Conservation (phyloP, 768 basidiomycete genomes). For the Tricholoma saponaceum region DNA sequence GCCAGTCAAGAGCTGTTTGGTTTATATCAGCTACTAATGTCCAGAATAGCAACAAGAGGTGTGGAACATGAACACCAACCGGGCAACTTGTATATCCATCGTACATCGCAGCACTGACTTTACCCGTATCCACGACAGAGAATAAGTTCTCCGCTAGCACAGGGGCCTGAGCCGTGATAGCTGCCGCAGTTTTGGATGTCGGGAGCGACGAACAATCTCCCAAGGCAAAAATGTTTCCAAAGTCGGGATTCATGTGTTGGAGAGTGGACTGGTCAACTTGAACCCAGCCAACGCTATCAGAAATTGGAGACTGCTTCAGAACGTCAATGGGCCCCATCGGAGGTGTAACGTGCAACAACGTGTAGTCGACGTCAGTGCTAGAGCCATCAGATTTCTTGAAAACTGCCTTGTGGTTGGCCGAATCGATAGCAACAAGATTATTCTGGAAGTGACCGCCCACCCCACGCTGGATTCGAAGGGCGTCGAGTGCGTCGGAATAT, state of each 20-base stretch:
- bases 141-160: conserved; percentile 87
- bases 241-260: conserved; percentile 78
- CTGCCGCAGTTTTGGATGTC: conserved; percentile 95
- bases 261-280: conserved; percentile 78
- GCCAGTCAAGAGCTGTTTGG: conserved; percentile 64
- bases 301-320: conserved; percentile 72
- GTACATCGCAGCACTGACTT: conserved; percentile 65
- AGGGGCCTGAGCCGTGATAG: conserved; percentile 87
- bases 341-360: conserved; percentile 82
- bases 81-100: conserved; percentile 90
- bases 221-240: conserved; percentile 78
- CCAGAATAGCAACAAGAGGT: not conserved
- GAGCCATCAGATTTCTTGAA: conserved; percentile 80
- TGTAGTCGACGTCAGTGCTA: conserved; percentile 70
- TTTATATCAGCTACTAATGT: conserved; percentile 4
- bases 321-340: conserved; percentile 87
- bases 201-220: conserved; percentile 94
- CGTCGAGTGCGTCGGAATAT: conserved; percentile 84
- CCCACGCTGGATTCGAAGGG: conserved; percentile 71
- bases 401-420: conserved; percentile 68
- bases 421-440: conserved; percentile 76
- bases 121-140: conserved; percentile 69
- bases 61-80: conserved; percentile 37
- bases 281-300: conserved; percentile 87
- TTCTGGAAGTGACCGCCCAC: conserved; percentile 80